Percentiles rank a stretch among this genome's conserved stretches.
These are phyloP conservation scores for Leersia perrieri DNA, from an alignment of 176 grass and related monocot species.

Conservation along the genomic window DNA sequence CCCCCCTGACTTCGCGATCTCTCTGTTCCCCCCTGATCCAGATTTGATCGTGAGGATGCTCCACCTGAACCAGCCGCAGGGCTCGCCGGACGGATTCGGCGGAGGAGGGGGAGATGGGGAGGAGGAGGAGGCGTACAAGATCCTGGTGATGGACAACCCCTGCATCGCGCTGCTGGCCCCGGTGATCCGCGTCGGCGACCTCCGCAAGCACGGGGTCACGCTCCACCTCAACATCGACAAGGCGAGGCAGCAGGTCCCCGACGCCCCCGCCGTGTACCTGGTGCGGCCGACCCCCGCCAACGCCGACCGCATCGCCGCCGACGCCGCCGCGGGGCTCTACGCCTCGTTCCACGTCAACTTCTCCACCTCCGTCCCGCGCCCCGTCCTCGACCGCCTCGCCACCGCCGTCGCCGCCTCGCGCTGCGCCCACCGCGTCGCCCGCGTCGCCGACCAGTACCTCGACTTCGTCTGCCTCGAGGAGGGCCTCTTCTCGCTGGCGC, in stretches of 20 bases:
- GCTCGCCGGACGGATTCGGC: background rate
- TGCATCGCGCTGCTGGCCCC: slow-evolving; percentile 77
- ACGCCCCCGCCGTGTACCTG: slow-evolving; percentile 84
- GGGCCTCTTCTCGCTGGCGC: slow-evolving; percentile 78
- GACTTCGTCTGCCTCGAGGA: slow-evolving; percentile 94
- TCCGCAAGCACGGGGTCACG: slow-evolving; percentile 62
- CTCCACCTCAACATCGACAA: background rate
- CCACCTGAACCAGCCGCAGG: background rate
- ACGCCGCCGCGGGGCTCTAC: slow-evolving; percentile 75
- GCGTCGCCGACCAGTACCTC: slow-evolving; percentile 82
- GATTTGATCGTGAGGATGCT: background rate
- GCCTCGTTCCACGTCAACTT: slow-evolving; percentile 88
- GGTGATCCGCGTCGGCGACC: slow-evolving; percentile 68
- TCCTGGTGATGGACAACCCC: slow-evolving; percentile 83
- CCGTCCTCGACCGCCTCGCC: slow-evolving; percentile 78
- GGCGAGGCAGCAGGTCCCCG: slow-evolving; percentile 59
- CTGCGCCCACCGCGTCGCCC: slow-evolving; percentile 53
- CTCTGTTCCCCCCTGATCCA: background rate
- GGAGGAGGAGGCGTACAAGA: slow-evolving; percentile 88
- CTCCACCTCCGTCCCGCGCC: slow-evolving; percentile 74
- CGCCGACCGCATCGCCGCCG: slow-evolving; percentile 69
- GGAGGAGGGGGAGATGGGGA: slow-evolving; percentile 26
- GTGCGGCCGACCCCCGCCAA: slow-evolving; percentile 71
- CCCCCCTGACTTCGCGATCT: background rate
- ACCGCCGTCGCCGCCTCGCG: slow-evolving; percentile 42